A percentile compares a stretch with the other conserved stretches of the same genome.
These are phyloP conservation scores for Somion occarium DNA, from an alignment of 1,284 basidiomycete genomes.

Conservation along the genomic window DNA sequence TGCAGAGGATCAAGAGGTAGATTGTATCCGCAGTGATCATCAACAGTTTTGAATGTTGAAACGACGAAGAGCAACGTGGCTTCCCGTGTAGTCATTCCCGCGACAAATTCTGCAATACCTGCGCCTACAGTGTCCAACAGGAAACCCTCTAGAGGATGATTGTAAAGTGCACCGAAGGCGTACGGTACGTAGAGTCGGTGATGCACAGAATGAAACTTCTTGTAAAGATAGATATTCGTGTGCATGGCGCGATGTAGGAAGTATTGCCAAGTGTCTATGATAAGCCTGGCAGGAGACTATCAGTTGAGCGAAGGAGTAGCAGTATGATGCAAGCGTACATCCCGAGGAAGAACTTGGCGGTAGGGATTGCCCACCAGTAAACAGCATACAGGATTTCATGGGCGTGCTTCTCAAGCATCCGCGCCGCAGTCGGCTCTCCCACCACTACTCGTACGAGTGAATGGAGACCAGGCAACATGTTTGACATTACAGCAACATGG, in stretches of 20 bases:
- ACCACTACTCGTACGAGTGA: slow-evolving; percentile 38
- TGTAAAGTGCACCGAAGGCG: slow-evolving; percentile 96
- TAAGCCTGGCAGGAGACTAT: slow-evolving; percentile 54
- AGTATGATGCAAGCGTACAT: slow-evolving; percentile 58
- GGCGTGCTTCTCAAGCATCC: slow-evolving; percentile 40
- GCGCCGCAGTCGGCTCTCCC: slow-evolving; percentile 26
- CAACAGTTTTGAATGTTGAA: slow-evolving; percentile 91
- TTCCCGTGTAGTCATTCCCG: slow-evolving; percentile 78
- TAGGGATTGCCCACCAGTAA: slow-evolving; percentile 96
- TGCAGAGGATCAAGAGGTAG: slow-evolving; percentile 91
- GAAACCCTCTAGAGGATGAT: slow-evolving; percentile 92
- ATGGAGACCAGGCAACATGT: slow-evolving; percentile 36
- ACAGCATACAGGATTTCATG: slow-evolving; percentile 57
- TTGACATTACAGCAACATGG: slow-evolving; percentile 44
- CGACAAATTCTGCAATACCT: slow-evolving; percentile 66
- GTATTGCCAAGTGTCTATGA: slow-evolving; percentile 99
- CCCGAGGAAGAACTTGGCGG: slow-evolving; percentile 71
- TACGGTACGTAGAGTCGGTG: slow-evolving; percentile 97
- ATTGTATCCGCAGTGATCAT: slow-evolving; percentile 94
- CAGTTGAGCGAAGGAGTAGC: slow-evolving; percentile 7
- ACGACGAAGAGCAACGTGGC: slow-evolving; percentile 83
- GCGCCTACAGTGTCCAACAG: slow-evolving; percentile 86
- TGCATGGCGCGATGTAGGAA: slow-evolving; percentile 93
- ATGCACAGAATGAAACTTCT: slow-evolving; percentile 90
- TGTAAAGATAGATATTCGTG: slow-evolving; percentile 88